Evolutionary conservation across 2,329 filamentous ascomycete species (phyloP), one percentile per base, ranked within the genome.

Genomic region (Ustilaginoidea virens): DNA sequence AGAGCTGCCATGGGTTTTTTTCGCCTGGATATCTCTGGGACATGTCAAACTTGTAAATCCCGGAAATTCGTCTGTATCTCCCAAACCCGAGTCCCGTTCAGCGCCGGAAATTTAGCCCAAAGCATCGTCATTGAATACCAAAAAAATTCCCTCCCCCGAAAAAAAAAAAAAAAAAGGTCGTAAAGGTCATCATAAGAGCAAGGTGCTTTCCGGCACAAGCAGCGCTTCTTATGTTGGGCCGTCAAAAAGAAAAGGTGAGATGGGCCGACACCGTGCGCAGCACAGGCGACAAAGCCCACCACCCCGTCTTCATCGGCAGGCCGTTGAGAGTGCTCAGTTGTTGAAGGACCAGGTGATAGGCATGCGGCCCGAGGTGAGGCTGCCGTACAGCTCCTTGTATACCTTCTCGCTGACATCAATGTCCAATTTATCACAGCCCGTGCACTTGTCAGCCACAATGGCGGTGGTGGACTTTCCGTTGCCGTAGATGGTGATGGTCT

Each of bases 361-460:
- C 18, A 40, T 40, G 31, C 63, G 58, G 17, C 67, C 67, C 19
- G 48, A 43, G 14, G 39, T 52, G n/a, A 63, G 49, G 16, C 51
- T 45, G 31, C 53, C 60, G 28, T 56, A 63, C 30, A 80, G 56
- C 13, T 61, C 54, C n/a, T 43, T 37, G 52, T 74, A 78, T 36
- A 66, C 53, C 40, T 62, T 59, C 35, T 60, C 52, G 38, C 65
- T 69, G 39, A 77, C 60, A 43, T 83, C 78, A 27, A 83, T 66
- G 42, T 62, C 57, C 23, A 48, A 38, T 19, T 42, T 29, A 27
- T 29, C 44, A 51, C 81, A 90, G 41, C 75, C 74, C 54, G 69
- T 67, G 62, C 81, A 90, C 58, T 80, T 82, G 60, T 90, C 81
- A 29, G 65, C 66, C 36, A 86, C 69, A 4, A 42, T 64, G 36